Conservation (phyloP, 345 rosid species). For the Eucalyptus paniculata region DNA sequence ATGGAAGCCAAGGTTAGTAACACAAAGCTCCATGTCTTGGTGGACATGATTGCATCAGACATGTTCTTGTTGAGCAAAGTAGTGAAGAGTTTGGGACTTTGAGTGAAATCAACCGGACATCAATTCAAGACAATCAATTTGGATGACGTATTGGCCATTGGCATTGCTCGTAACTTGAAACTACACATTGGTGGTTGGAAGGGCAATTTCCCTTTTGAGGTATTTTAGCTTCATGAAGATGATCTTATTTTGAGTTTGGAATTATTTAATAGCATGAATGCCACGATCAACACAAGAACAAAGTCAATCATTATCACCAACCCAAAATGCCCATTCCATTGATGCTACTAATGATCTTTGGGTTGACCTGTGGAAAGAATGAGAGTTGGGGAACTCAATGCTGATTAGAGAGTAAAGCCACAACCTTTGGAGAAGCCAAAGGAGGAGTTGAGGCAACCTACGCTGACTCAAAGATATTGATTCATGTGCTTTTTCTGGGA, state of each 20-base stretch:
- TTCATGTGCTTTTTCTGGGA: background rate
- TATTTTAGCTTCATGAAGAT: no score
- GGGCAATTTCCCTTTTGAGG: background rate
- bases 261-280: no score
- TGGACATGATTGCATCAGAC: background rate
- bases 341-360: background rate
- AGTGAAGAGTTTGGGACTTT: background rate
- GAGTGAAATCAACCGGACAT: background rate
- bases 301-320: no score
- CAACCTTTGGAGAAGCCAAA: no score
- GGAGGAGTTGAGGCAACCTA: background rate
- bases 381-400: background rate
- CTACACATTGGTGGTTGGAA: background rate
- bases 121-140: background rate
- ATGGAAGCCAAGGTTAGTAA: background rate
- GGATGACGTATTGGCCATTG: no score
- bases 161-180: background rate
- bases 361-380: background rate
- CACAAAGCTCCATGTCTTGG: background rate
- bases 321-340: background rate
- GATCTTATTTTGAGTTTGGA: background rate
- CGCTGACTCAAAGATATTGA: rapidly evolving
- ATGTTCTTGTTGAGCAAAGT: background rate
- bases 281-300: no score
- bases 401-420: background rate